Conservation (phyloP, 2,329 filamentous ascomycete genomes). For the Arthroderma sp. region DNA sequence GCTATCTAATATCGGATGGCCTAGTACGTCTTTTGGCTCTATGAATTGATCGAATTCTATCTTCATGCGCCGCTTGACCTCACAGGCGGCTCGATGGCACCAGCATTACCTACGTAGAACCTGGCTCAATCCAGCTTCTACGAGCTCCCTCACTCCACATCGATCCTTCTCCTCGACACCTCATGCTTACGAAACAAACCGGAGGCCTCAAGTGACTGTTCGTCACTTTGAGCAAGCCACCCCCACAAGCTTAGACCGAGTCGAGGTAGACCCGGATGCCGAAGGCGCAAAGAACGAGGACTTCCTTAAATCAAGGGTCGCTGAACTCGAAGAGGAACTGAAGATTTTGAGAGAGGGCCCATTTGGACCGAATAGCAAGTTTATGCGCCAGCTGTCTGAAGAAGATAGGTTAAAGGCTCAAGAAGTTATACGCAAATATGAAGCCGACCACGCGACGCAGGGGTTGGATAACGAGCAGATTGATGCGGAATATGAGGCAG, state of each 20-base stretch:
- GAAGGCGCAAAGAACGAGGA: conserved; percentile 26
- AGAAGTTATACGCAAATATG: conserved; percentile 30
- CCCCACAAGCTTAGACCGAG: conserved; percentile 21
- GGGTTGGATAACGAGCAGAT: conserved; percentile 6
- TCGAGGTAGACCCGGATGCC: conserved; percentile 26
- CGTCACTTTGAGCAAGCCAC: conserved; percentile 32
- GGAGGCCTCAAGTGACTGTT: conserved; percentile 27
- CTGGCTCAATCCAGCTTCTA: conserved; percentile 15
- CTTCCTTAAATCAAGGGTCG: conserved; percentile 25
- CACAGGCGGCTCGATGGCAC: conserved; percentile 32
- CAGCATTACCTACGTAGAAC: conserved; percentile 26
- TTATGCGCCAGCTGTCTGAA: conserved; percentile 30
- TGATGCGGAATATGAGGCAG: conserved; percentile 3
- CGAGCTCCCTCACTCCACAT: conserved; percentile 7
- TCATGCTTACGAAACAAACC: conserved; percentile 18
- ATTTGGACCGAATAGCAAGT: conserved; percentile 30
- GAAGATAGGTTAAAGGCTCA: conserved; percentile 29
- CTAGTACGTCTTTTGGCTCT: too few species aligned
- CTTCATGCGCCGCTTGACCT: conserved; percentile 32
- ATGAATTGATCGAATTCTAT: too few species aligned
- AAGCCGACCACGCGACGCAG: conserved; percentile 21
- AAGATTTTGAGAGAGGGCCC: conserved; percentile 28
- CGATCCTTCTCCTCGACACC: conserved; percentile 21
- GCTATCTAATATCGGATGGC: too few species aligned
- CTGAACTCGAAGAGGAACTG: conserved; percentile 28